A percentile compares a stretch with the other conserved stretches of the same genome.
Conservation (phyloP, 2,329 filamentous ascomycete species). For the Colletotrichum musicola region DNA sequence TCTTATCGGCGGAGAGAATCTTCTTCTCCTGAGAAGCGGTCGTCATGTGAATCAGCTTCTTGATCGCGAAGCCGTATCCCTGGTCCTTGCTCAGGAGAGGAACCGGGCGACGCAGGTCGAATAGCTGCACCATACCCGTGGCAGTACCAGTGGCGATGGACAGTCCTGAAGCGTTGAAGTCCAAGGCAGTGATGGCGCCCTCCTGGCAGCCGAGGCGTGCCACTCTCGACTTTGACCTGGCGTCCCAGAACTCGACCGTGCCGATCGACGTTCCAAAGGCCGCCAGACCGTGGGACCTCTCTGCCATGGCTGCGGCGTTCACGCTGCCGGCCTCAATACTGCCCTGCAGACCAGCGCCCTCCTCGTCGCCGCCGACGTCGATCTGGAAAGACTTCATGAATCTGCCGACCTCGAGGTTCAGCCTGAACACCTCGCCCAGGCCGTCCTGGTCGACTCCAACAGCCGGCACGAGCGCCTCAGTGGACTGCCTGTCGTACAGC, state of each 20-base stretch:
- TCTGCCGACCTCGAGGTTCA: conserved; percentile 91
- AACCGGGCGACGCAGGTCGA: conserved; percentile 89
- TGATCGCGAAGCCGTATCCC: conserved; percentile 92
- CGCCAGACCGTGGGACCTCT: conserved; percentile 88
- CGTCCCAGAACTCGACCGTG: conserved; percentile 98
- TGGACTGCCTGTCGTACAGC: conserved; percentile 82
- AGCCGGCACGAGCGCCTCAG: conserved; percentile 88
- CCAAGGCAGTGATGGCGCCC: conserved; percentile 85
- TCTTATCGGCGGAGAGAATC: conserved; percentile 91
- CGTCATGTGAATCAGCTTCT: conserved; percentile 82
- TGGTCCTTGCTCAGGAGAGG: conserved; percentile 94
- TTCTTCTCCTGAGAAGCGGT: conserved; percentile 84
- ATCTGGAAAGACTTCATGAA: conserved; percentile 96
- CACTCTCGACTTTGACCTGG: conserved; percentile 83
- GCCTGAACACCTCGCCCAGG: conserved; percentile 89
- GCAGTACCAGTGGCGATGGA: conserved; percentile 90
- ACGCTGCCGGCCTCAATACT: conserved; percentile 88
- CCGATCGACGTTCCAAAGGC: conserved; percentile 95
- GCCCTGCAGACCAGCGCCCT: conserved; percentile 84
- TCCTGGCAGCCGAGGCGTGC: conserved; percentile 79
- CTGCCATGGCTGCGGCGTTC: conserved; percentile 88
- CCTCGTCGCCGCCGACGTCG: conserved; percentile 84
- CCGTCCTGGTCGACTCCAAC: conserved; percentile 90
- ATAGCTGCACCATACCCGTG: conserved; percentile 87
- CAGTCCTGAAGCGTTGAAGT: conserved; percentile 87